Conservation (phyloP, 805 yeast genomes). For the Nakazawaea sp. region DNA sequence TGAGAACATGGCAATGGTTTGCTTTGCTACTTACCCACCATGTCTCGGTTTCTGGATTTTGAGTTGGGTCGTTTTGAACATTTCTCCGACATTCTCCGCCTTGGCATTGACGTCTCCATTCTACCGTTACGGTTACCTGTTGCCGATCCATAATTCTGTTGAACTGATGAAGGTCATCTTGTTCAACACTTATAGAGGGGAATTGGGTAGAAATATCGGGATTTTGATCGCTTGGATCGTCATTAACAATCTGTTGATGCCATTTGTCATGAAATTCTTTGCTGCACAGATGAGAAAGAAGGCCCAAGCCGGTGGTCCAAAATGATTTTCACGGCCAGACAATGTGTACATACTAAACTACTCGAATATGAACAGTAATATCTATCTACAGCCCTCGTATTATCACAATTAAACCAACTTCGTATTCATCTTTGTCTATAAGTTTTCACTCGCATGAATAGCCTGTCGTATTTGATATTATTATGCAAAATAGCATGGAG, state of each 20-base stretch:
- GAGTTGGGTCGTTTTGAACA: conserved; percentile 62
- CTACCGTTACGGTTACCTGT: conserved; percentile 57
- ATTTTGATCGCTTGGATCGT: conserved; percentile 56
- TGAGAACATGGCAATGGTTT: conserved; percentile 52
- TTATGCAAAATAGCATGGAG: too few relatives aligned
- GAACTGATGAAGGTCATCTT: conserved; percentile 56
- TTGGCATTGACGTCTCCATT: conserved; percentile 50
- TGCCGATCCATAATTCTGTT: conserved; percentile 63
- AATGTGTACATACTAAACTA: too few relatives aligned
- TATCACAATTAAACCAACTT: too few relatives aligned
- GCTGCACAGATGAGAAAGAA: conserved; percentile 28
- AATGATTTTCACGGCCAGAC: too few relatives aligned
- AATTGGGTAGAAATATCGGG: conserved; percentile 55
- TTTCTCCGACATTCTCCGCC: conserved; percentile 64
- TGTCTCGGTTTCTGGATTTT: conserved; percentile 65
- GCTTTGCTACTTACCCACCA: conserved; percentile 53
- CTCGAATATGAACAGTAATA: too few relatives aligned
- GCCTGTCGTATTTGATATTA: too few relatives aligned
- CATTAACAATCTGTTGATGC: conserved; percentile 35
- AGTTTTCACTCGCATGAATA: too few relatives aligned
- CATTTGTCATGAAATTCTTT: conserved; percentile 36
- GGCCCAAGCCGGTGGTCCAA: conserved; percentile 8
- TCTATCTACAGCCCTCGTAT: too few relatives aligned
- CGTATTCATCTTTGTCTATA: too few relatives aligned
- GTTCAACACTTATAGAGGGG: conserved; percentile 47